Conservation (phyloP, 176 grass and related monocot genomes). For the Triticum urartu region DNA sequence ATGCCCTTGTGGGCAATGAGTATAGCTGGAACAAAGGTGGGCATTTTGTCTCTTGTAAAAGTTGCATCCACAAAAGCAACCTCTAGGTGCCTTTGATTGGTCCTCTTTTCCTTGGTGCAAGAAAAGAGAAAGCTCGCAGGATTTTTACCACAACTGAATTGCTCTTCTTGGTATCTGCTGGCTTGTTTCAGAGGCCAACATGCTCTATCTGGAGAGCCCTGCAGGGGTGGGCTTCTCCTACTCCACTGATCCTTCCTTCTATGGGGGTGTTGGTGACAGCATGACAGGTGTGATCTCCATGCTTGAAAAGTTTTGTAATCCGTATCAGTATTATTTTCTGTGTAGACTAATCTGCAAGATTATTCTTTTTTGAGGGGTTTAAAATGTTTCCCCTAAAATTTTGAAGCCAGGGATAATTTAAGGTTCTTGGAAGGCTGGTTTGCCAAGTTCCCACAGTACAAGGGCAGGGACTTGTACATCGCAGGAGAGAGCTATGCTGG, state of each 20-base stretch:
- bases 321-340: background rate
- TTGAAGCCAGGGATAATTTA: slow-evolving; percentile 83
- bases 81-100: slow-evolving; percentile 17
- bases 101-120: slow-evolving; percentile 13
- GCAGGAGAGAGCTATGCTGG: slow-evolving; percentile 98
- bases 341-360: background rate
- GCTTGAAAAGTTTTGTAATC: background rate
- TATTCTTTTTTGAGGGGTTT: background rate
- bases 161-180: slow-evolving; percentile 12
- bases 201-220: slow-evolving; percentile 89
- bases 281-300: slow-evolving; percentile 57
- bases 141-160: background rate
- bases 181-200: slow-evolving; percentile 78
- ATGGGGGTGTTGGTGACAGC: slow-evolving; percentile 68
- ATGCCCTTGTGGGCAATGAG: slow-evolving; percentile 70
- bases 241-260: slow-evolving; percentile 66
- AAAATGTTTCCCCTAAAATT: background rate
- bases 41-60: slow-evolving; percentile 11
- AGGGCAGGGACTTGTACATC: slow-evolving; percentile 72
- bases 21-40: slow-evolving; percentile 98
- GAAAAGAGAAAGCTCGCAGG: background rate
- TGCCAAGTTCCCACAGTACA: slow-evolving; percentile 81
- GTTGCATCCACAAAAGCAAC: slow-evolving; percentile 14
- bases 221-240: slow-evolving; percentile 88
- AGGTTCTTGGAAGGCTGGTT: slow-evolving; percentile 86